Base-by-base conservation (phyloP, 331 rosid genomes). In the Malus hybrid region DNA sequence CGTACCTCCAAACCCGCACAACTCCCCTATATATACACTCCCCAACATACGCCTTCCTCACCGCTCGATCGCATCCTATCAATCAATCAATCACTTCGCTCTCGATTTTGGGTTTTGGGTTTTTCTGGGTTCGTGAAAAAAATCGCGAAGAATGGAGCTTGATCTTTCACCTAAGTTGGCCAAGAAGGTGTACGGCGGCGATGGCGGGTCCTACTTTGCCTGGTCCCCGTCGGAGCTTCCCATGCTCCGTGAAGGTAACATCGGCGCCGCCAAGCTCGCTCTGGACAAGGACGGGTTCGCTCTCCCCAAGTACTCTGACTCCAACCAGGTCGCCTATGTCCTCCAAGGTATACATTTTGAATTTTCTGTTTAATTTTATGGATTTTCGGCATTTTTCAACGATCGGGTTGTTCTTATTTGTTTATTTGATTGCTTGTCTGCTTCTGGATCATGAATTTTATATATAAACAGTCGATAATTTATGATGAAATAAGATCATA, bases 231-330 rank as follows among this genome's bases (percentile, higher is more conserved):
- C 84, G 19, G 89, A 90, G 72, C 91, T 90, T 62, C 91, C 90
- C 67, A 88, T 90, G 96, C 84, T 90, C 0, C 78, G 76, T 4
- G 46, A 87, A 67, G 96, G 90, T 2, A 88, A 91, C 84, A 88
- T 91, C 15, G 96, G 88, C 13, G 96, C 96, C 2, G 54, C 90
- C 22, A 91, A 91, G 79, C 91, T 92, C 5, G 86, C 88, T 57
- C 89, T 89, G 2, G 85, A 84, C 78, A 90, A 87, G 88, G 80
- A 92, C 15, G 96, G 92, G 16, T 86, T 92, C 46, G 90, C 96
- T 18, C 89, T 90, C 48, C 97, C 97, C 62, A 77, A 83, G 13
- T 90, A 87, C 72, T 90, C 91, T 24, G 96, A 90, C 42, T 92
- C 94, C 22, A 67, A 96, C 75, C 86, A 80, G 72, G 93, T 90